These are phyloP conservation scores for Lasiodiplodia hormozganensis DNA, from an alignment of 2,329 filamentous ascomycete species.

Conservation along the genomic window DNA sequence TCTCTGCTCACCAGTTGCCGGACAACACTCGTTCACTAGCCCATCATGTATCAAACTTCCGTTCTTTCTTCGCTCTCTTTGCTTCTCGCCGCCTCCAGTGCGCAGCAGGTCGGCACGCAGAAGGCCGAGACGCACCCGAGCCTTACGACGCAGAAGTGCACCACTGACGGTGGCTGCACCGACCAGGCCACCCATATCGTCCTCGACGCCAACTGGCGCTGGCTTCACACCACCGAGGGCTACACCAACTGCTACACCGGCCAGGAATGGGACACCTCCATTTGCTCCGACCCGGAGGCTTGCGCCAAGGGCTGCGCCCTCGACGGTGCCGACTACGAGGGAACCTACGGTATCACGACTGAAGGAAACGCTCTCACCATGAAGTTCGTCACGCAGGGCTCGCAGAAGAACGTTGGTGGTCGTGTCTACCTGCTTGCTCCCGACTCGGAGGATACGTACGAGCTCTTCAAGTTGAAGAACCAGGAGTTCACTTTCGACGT, in stretches of 20 bases:
- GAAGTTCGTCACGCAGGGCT: slow-evolving; percentile 63
- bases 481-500: slow-evolving; percentile 53
- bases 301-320: slow-evolving; percentile 52
- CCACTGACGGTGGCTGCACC: slow-evolving; percentile 49
- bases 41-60: slow-evolving; percentile 49
- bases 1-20: slow-evolving; percentile 15
- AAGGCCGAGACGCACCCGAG: slow-evolving; percentile 51
- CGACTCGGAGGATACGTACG: slow-evolving; percentile 49
- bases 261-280: slow-evolving; percentile 51
- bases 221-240: slow-evolving; percentile 53
- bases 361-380: slow-evolving; percentile 60
- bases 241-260: slow-evolving; percentile 59
- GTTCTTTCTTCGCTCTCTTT: slow-evolving; percentile 48
- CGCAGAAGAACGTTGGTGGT: slow-evolving; percentile 51
- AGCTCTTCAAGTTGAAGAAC: slow-evolving; percentile 51
- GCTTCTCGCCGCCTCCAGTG: slow-evolving; percentile 47
- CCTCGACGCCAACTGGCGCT: slow-evolving; percentile 60
- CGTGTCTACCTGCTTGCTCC: slow-evolving; percentile 52
- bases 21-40: slow-evolving; percentile 18
- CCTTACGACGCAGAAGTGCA: slow-evolving; percentile 50
- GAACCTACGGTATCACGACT: slow-evolving; percentile 59
- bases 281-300: slow-evolving; percentile 47
- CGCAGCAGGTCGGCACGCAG: slow-evolving; percentile 51
- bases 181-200: slow-evolving; percentile 46
- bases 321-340: slow-evolving; percentile 52